These are phyloP conservation scores for Helichrysum umbraculigerum DNA, from an alignment of 129 eudicot genomes.

Conservation along the genomic window DNA sequence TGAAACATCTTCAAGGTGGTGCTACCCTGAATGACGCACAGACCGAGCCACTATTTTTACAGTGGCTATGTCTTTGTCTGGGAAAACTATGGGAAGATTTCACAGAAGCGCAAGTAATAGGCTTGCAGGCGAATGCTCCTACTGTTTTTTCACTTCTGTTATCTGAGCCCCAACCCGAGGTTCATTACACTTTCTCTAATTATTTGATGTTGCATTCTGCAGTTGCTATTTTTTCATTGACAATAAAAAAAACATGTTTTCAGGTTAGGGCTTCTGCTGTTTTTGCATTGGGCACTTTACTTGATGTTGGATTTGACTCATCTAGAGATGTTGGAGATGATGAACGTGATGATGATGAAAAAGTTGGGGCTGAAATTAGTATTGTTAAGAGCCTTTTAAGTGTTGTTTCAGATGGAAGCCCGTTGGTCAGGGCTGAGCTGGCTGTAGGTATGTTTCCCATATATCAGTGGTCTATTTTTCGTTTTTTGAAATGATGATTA, in stretches of 20 bases:
- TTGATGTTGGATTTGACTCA: conserved; percentile 87
- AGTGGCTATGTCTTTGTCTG: conserved; percentile 94
- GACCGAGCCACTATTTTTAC: conserved; percentile 82
- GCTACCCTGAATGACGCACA: conserved; percentile 69
- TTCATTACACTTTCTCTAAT: conserved; percentile 15
- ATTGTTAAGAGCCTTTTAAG: conserved; percentile 73
- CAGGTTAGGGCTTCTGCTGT: conserved; percentile 99
- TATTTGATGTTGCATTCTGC: not conserved
- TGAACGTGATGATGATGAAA: conserved; percentile 95
- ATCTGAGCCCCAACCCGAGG: conserved; percentile 98
- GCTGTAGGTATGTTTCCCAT: conserved; percentile 73
- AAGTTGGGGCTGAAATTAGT: conserved; percentile 67
- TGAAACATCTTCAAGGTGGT: conserved; percentile 77
- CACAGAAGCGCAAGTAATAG: conserved; percentile 80
- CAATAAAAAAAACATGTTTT: conserved; percentile 13
- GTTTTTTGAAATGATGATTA: not conserved
- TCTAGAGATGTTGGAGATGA: conserved; percentile 79
- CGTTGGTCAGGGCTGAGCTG: conserved; percentile 92
- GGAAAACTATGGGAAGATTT: conserved; percentile 99
- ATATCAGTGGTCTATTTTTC: not conserved
- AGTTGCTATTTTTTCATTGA: not conserved
- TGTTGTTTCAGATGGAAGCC: conserved; percentile 97
- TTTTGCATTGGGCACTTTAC: conserved; percentile 86
- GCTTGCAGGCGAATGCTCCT: conserved; percentile 82
- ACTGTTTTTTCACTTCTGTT: conserved; percentile 64